Evolutionary conservation across 2,329 filamentous ascomycete species (phyloP), one percentile per base, ranked within the genome.

Genomic region (Davidsoniella neocaledoniae): DNA sequence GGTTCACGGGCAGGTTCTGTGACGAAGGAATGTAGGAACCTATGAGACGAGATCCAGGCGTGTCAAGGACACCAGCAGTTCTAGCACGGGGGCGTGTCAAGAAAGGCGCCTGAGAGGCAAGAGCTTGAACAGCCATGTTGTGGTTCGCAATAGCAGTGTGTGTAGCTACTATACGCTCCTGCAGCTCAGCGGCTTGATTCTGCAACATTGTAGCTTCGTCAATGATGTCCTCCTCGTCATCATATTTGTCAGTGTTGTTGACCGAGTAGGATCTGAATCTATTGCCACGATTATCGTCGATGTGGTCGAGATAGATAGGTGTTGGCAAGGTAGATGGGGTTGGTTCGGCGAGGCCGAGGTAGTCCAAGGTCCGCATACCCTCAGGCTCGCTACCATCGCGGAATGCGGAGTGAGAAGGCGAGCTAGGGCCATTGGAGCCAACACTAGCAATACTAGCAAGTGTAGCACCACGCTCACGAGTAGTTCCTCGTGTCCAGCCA

Each of bases 191-290:
- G 51, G 81, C 74, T 48, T 77, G 71, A 53, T 60, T 71, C 53
- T 79, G 74, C 42, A 75, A 66, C 17, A 66, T 65, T 49, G 76
- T 61, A 10, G 43, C 42, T 19, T 72, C 72, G 37, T 74, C 79
- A 53, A 83, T 86, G 53, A 87, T 83, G 23, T 87, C 82, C 48
- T 93, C 88, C 43, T 86, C 82, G 58, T 93, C 86, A 2, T 84
- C 88, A 59, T 96, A 96, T 63, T 91, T 93, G 63, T 96, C 90
- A 65, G 94, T 95, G 50, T 94, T 93, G 64, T 98, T 98, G 56
- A 98, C 91, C 1, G 91, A 98, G 64, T 95, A 96, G 1, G 91
- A 98, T 43, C 91, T 80, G 71, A 96, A 94, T 48, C 91, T 79
- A 63, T 84, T 96, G 42, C 81, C 74, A 58, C 84, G 83, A 61